Base-by-base conservation (phyloP, 345 rosid genomes). In the Nasturtium officinale region DNA sequence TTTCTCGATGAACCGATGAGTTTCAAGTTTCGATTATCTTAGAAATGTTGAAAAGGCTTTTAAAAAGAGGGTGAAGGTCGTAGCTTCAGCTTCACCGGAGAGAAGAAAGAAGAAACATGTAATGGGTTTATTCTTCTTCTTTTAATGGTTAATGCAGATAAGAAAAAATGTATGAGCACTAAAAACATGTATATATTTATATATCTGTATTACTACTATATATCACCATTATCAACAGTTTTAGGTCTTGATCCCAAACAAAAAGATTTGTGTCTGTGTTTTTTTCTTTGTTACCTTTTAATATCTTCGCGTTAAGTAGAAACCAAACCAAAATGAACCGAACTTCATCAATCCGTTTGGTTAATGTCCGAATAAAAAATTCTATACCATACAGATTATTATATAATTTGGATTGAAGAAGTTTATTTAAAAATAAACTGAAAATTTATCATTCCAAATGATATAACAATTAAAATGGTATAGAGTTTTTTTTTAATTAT, bases 1-100 rank as follows among this genome's bases (percentile, higher is more conserved):
- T n/a, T 78, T 54, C 65, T 59, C 78, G 8, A 47, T 68, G 26
- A 69, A 77, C 52, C 77, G 83, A 48, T 82, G 65, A 86, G n/a
- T 60, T 68, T 56, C 46, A 15, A 15, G 45, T 54, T 42, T 62
- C 65, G 25, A 32, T 40, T 30, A 8, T 26, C 15, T 29, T 64
- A 64, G 77, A 65, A 64, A 15, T 71, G 15, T 32, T 54, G n/a
- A 4, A 70, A 37, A 71, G 28, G 2, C 4, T 4, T n/a, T 5
- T 0, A 63, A 47, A 68, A 10, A 33, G 30, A 55, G 38, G 47
- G 65, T 61, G 77, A 45, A 35, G 29, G 47, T 55, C 8, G 47
- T 54, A 64, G 70, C 48, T 73, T 71, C 28, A 73, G 70, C 48
- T 73, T 73, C 56, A 54, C 56, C 59, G 51, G 58, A 48, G 65